phyloP scores from a whole-genome alignment of 139 green algal genomes.

The Chlorokybus atmophyticus region DNA sequence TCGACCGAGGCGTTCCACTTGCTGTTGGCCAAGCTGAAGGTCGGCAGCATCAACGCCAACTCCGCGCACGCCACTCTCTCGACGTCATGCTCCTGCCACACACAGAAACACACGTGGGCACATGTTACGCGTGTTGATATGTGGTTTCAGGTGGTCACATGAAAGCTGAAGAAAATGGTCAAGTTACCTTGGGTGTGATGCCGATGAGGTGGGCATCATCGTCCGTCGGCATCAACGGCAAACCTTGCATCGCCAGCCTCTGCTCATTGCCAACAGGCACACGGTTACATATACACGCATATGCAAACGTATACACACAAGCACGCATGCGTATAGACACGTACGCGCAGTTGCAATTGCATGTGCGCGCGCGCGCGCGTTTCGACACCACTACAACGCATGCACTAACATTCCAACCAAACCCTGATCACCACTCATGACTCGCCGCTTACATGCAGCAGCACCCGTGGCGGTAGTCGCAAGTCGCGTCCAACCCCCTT shows the following conservation, averaged over 20 bases:
- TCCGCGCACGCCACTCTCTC: conserved; percentile 3
- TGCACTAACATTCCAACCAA: too few species aligned
- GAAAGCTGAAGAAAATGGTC: too few species aligned
- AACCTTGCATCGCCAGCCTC: conserved; percentile 11
- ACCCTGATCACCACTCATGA: too few species aligned
- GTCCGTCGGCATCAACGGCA: conserved; percentile 43
- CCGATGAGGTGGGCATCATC: conserved; percentile 28
- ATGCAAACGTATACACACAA: too few species aligned
- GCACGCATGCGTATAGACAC: too few species aligned
- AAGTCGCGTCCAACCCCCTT: conserved; percentile 28
- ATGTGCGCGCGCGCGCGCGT: too few species aligned
- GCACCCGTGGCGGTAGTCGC: conserved; percentile 18
- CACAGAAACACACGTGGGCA: not conserved
- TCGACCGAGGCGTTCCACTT: not conserved
- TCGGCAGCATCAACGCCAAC: not conserved
- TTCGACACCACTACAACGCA: too few species aligned
- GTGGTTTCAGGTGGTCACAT: too few species aligned
- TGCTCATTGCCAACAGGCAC: too few species aligned
- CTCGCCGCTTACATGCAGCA: conserved; percentile 25
- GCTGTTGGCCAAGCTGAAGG: not conserved
- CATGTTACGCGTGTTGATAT: too few species aligned
- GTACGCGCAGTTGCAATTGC: too few species aligned
- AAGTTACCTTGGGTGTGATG: conserved; percentile 29
- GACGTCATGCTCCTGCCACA: not conserved
- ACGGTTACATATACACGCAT: too few species aligned